Conservation (phyloP, 495 filamentous ascomycete genomes). For the Usnea hakonensis region DNA sequence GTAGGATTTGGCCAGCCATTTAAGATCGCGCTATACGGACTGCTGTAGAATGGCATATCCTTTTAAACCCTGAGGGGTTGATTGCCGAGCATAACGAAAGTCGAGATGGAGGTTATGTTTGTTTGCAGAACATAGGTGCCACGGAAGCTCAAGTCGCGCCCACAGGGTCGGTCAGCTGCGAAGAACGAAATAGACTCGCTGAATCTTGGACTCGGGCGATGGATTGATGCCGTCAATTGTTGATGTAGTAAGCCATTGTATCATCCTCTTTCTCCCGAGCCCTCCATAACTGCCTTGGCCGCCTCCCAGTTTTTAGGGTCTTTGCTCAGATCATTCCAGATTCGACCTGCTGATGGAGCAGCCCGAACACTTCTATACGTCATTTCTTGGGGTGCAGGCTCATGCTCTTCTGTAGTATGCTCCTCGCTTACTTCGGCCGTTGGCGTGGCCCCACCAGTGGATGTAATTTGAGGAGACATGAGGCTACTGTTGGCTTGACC, state of each 20-base stretch:
- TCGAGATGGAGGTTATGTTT: neutral
- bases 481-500: neutral
- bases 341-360: neutral
- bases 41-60: too few species aligned
- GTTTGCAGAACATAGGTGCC: neutral
- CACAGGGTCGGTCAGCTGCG: neutral
- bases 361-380: conserved; percentile 14
- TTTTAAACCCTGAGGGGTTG: too few species aligned
- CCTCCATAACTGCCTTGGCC: conserved; percentile 17
- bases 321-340: neutral
- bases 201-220: neutral
- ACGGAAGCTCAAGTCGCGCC: neutral
- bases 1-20: too few species aligned
- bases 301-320: conserved; percentile 12
- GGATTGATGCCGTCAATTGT: neutral
- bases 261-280: conserved; percentile 4
- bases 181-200: neutral
- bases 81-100: too few species aligned
- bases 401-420: neutral
- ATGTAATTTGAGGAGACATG: neutral
- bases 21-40: too few species aligned
- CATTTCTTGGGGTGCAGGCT: conserved; percentile 5
- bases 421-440: neutral
- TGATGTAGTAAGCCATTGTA: neutral
- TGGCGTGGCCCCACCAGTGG: neutral